Evolutionary conservation across 2,329 filamentous ascomycete species (phyloP), one percentile per base, ranked within the genome.

Genomic region (Beauveria pseudobassiana): DNA sequence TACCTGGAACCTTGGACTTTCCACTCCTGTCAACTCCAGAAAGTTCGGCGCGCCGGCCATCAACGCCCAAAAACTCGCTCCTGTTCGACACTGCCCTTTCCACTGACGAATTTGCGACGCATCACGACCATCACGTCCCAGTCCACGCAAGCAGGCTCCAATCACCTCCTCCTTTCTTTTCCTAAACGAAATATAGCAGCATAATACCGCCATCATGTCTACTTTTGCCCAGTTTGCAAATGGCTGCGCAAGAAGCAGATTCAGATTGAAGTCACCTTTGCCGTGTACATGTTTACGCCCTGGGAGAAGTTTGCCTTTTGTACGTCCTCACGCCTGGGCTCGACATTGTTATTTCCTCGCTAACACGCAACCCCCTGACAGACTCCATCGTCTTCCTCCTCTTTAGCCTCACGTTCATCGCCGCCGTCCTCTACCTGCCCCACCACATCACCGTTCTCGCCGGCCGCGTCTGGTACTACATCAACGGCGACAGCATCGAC

Each of bases 291-390:
- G 90, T 88, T 97, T 69, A 97, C 93, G 43, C 89, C 92, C 1
- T 92, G 89, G 58, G 95, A 99, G 80, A 96, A 96, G 76, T 93
- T 96, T 77, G 88, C 96, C 69, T 96, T 98, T 78, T 98, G 95
- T 98, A 83, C 62, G 91, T 76, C 6, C 14, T 22, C 1, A 14
- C 12, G 10, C 30, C 30, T 5, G 30, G 34, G 10, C 34, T 38
- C 34, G 34, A 38, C 5, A 38, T 38, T 38, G 5, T 16, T 38
- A 34, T 38, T 49, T 20, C 20, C 14, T 40, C 10, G 26, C 34
- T 48, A 51, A 51, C 18, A 30, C 8, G 12, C 30, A 12, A 34
- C 1, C 8, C 12, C 22, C 20, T 14, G 12, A 43, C 70, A 97
- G 93, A 96, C 79, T 93, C 91, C 28, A 83, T 97, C 70, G 84